These are phyloP conservation scores for Monosporozyma solicola DNA, from an alignment of 805 yeast species.

Conservation along the genomic window DNA sequence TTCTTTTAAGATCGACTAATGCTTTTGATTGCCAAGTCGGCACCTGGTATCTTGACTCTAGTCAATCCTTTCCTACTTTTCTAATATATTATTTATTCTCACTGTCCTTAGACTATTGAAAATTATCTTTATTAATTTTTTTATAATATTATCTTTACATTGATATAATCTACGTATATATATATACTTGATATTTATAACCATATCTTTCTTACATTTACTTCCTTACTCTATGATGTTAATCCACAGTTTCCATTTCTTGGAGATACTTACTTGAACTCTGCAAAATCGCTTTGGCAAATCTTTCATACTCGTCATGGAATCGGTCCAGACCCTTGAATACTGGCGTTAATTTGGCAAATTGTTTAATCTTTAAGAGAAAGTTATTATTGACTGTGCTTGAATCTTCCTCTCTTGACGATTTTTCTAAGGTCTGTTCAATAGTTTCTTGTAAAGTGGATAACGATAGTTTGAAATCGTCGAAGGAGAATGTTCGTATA, in stretches of 20 bases:
- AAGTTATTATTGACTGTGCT: constrained; percentile 29
- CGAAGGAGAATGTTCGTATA: constrained; percentile 22
- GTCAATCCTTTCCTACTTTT: neutral
- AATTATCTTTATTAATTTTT: neutral
- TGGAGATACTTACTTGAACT: neutral
- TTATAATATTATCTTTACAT: neutral
- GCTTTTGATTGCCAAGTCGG: neutral
- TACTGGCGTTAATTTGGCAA: constrained; percentile 42
- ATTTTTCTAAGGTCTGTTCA: constrained; percentile 33
- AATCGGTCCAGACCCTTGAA: constrained; percentile 47
- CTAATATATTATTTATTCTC: neutral
- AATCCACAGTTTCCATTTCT: neutral
- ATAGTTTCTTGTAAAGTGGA: constrained; percentile 39
- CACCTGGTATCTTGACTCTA: neutral
- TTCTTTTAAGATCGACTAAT: constrained; percentile 10
- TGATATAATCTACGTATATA: neutral
- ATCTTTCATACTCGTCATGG: constrained; percentile 40
- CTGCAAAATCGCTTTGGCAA: constrained; percentile 34
- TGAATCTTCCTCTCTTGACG: constrained; percentile 12
- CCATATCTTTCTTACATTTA: neutral
- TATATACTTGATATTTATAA: neutral
- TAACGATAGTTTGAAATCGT: constrained; percentile 33
- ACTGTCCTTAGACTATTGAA: neutral
- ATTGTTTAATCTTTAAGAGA: constrained; percentile 36
- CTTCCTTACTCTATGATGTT: neutral